Evolutionary conservation across 768 basidiomycete genomes (phyloP), one percentile per base, ranked within the genome.

Genomic region (Collybia mongolica): DNA sequence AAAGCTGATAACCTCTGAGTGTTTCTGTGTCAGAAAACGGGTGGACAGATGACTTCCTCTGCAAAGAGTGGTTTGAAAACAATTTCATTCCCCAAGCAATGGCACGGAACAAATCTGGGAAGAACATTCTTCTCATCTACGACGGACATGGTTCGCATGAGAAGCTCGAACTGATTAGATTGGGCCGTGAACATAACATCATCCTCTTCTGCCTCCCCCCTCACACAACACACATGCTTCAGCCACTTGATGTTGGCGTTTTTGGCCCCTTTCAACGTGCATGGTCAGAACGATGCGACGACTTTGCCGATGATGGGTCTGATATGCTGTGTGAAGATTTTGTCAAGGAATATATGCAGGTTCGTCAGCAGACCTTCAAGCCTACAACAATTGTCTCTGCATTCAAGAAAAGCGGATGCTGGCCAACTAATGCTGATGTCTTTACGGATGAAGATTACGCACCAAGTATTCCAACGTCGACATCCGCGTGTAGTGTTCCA

Each of bases 131-230:
- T 0, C 69, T 79, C 18, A 67, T 76, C 20, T 65, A 63, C 17
- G 69, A 78, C 64, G 73, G 76, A 1, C 77, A 79, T 60, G 65
- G 63, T 29, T 78, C 75, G 0, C 76, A 79, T 55, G 51, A 52
- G 28, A 64, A 59, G 0, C 23, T 51, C 0, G 18, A 53, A 1
- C 59, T 74, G 32, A 47, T 55, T n/a, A 38, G 61, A 14, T 46
- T 65, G 19, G 73, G 69, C 2, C 23, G 50, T 3, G 26, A 59
- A 37, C 45, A 70, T 46, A 59, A 63, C 28, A 65, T 78, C 36
- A 39, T 64, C 1, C 38, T 75, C 7, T 63, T 69, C 38, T 64
- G 55, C 17, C 62, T 77, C 12, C 77, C 72, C 1, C 60, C 72
- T 19, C 70, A 79, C 32, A 71, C 63, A 0, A 77, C 75, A 0